Evolutionary conservation across 768 basidiomycete species (phyloP).

Genomic region (Serendipita sp.): DNA sequence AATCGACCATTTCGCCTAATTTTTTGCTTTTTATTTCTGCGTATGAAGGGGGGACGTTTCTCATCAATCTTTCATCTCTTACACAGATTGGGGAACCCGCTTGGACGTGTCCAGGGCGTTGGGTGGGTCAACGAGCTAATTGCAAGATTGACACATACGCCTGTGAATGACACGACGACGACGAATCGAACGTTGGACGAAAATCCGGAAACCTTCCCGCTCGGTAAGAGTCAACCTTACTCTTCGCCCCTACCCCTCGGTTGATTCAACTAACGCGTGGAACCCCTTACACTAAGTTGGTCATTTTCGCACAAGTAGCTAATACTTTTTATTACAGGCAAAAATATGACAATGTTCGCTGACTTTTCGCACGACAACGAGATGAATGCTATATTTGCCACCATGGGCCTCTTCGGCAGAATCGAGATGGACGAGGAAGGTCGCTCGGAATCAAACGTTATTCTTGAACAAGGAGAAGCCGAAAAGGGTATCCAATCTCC

Average conservation of each 20-base stretch:
- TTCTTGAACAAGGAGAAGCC: constrained; percentile 4
- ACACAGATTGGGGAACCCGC: constrained; percentile 42
- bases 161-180: constrained; percentile 53
- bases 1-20: neutral
- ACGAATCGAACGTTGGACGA: constrained; percentile 60
- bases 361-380: constrained; percentile 82
- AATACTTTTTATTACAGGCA: no score
- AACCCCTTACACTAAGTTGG: no score
- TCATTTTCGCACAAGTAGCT: no score
- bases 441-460: no score
- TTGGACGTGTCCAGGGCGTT: constrained; percentile 68
- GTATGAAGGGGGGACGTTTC: neutral
- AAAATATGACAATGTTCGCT: constrained; percentile 41
- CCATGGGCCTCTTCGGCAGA: constrained; percentile 31
- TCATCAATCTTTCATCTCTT: neutral
- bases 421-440: neutral
- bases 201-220: constrained; percentile 52
- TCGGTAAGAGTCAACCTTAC: constrained; percentile 14
- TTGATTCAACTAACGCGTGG: no score
- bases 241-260: no score
- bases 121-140: constrained; percentile 85
- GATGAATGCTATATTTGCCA: constrained; percentile 59
- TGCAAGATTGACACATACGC: constrained; percentile 50
- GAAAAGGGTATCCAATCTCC: no score
- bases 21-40: neutral